A percentile compares a stretch with the other conserved stretches of the same genome.
Evolutionary conservation across 164 flowering plant species (phyloP).

Genomic region (Chimonanthus praecox): DNA sequence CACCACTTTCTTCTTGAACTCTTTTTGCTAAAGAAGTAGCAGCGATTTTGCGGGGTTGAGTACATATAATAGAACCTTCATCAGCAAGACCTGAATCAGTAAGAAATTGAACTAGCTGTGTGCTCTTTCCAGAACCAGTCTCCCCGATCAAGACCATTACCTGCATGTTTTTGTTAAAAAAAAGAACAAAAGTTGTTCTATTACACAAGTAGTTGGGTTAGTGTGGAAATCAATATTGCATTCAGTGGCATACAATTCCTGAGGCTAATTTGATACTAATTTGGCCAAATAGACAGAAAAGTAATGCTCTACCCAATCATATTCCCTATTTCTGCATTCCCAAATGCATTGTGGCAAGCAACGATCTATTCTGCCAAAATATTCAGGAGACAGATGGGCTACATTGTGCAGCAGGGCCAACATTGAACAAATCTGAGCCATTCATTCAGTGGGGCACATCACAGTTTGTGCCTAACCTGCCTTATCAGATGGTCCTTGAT

Average conservation of each 20-base stretch:
- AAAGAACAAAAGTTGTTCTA: background rate
- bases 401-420: background rate
- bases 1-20: constrained; percentile 69
- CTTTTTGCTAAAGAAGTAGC: constrained; percentile 76
- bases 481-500: background rate
- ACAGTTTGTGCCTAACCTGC: too few relatives aligned
- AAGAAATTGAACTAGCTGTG: constrained; percentile 90
- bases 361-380: background rate
- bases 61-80: constrained; percentile 59
- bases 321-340: background rate
- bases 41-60: constrained; percentile 97
- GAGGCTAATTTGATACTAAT: too few relatives aligned
- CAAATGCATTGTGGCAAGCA: background rate
- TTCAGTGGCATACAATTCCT: background rate
- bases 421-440: background rate
- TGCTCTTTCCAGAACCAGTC: constrained; percentile 98
- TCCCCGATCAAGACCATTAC: constrained; percentile 82
- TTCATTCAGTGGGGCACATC: background rate
- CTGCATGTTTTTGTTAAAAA: constrained; percentile 27
- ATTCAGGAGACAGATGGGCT: too few relatives aligned
- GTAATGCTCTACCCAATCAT: background rate
- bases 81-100: constrained; percentile 66
- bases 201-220: background rate
- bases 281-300: background rate
- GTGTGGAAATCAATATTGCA: background rate